These are phyloP conservation scores for Lyophyllum atratum DNA, from an alignment of 768 basidiomycete genomes.

Conservation along the genomic window DNA sequence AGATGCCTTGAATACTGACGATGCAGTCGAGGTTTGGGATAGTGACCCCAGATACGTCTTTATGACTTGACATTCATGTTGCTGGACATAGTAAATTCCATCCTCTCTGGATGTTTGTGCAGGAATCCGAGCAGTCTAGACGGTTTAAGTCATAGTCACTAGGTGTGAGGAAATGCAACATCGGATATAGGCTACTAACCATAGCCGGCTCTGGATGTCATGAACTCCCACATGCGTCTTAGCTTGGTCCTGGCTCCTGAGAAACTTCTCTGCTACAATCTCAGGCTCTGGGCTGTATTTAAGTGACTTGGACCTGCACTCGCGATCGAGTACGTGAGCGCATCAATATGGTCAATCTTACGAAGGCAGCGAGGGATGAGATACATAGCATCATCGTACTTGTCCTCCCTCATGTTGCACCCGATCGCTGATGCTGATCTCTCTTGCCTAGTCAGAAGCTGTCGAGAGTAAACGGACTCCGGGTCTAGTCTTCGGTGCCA, in stretches of 20 bases:
- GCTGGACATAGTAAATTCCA: too few species aligned
- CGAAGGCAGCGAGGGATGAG: neutral
- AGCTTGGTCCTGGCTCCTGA: neutral
- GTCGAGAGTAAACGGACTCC: constrained; percentile 22
- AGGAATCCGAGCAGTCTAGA: too few species aligned
- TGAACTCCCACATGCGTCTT: neutral
- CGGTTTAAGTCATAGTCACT: neutral
- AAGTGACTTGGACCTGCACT: neutral
- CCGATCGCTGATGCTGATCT: neutral
- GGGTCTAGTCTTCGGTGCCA: constrained; percentile 28
- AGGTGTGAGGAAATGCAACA: neutral
- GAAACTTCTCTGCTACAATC: neutral
- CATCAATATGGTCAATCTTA: constrained; percentile 1
- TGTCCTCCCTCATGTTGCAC: neutral
- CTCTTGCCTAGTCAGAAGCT: constrained; percentile 14
- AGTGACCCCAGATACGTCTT: constrained; percentile 53
- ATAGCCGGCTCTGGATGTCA: neutral
- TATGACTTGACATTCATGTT: constrained; percentile 39
- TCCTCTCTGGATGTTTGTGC: too few species aligned
- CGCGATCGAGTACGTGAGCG: neutral
- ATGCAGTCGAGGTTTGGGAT: constrained; percentile 42
- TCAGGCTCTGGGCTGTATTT: constrained; percentile 52
- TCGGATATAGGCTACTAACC: neutral
- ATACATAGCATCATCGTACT: constrained; percentile 9
- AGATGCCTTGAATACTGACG: constrained; percentile 2